These are phyloP conservation scores for Colletotrichum melonis DNA, from an alignment of 2,329 filamentous ascomycete genomes.

Conservation along the genomic window DNA sequence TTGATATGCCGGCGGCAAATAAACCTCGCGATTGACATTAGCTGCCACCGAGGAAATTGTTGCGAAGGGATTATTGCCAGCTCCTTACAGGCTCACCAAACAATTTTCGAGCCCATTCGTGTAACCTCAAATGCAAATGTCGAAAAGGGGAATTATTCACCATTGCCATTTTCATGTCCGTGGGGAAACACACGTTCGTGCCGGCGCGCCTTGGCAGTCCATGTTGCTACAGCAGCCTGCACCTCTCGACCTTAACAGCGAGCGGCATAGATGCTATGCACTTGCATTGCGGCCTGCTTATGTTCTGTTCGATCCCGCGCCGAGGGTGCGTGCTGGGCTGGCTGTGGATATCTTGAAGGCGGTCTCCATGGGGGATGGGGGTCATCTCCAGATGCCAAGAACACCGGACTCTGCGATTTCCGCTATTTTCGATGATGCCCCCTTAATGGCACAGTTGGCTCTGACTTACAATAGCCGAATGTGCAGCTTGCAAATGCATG, in stretches of 20 bases:
- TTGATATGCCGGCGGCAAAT: background rate
- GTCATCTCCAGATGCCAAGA: background rate
- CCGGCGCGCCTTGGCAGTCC: slow-evolving; percentile 16
- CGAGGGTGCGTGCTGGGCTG: background rate
- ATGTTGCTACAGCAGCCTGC: slow-evolving; percentile 4
- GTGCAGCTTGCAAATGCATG: background rate
- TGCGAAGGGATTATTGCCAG: background rate
- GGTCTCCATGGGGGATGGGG: background rate
- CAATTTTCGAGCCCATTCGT: background rate
- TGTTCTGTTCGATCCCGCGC: background rate
- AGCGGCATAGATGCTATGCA: background rate
- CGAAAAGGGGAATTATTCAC: background rate
- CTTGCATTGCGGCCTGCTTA: background rate
- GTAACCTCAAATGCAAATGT: background rate
- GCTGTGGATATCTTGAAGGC: background rate
- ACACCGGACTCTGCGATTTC: background rate
- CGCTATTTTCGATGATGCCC: background rate
- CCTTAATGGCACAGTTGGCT: background rate
- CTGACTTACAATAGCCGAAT: background rate
- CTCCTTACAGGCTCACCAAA: too few species aligned
- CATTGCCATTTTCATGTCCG: background rate
- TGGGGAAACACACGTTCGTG: slow-evolving; percentile 15
- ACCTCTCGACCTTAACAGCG: background rate
- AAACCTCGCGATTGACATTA: background rate
- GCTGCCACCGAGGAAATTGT: background rate